Evolutionary conservation across 352 stramenopile genomes (phyloP).

Genomic region (Phytophthora meadii): DNA sequence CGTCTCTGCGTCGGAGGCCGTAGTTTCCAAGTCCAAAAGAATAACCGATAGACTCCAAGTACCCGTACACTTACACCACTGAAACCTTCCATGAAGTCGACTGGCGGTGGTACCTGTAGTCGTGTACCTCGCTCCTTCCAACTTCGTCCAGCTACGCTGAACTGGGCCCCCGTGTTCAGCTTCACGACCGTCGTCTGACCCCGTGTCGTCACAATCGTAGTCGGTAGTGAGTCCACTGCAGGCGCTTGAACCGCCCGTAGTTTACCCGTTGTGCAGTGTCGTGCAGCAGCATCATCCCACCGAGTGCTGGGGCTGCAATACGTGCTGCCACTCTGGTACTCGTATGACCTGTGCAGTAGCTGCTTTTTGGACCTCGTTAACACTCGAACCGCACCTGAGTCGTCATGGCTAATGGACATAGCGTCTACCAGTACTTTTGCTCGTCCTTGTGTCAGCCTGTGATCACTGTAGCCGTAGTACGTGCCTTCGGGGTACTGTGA

Average conservation of each 20-base stretch:
- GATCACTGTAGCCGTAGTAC: neutral
- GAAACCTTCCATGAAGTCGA: slow-evolving; percentile 7
- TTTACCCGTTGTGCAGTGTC: neutral
- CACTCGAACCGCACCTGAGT: no score
- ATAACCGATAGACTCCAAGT: neutral
- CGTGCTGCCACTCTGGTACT: neutral
- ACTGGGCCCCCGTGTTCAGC: neutral
- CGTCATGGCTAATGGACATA: no score
- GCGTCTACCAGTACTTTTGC: no score
- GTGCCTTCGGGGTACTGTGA: neutral
- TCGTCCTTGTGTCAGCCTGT: neutral
- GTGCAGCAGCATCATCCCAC: neutral
- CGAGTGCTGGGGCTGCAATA: neutral
- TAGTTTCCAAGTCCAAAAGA: neutral
- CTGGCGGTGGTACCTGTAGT: neutral
- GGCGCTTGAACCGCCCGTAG: neutral
- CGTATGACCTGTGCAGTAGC: neutral
- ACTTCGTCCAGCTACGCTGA: neutral
- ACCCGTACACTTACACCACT: neutral
- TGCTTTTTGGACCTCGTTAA: no score
- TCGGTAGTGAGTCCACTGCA: neutral
- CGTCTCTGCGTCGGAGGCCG: no score
- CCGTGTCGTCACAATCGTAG: neutral
- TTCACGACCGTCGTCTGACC: neutral
- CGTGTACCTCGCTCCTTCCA: neutral